Base-by-base conservation (phyloP, 2,329 filamentous ascomycete genomes). In the Microdochium nivale region DNA sequence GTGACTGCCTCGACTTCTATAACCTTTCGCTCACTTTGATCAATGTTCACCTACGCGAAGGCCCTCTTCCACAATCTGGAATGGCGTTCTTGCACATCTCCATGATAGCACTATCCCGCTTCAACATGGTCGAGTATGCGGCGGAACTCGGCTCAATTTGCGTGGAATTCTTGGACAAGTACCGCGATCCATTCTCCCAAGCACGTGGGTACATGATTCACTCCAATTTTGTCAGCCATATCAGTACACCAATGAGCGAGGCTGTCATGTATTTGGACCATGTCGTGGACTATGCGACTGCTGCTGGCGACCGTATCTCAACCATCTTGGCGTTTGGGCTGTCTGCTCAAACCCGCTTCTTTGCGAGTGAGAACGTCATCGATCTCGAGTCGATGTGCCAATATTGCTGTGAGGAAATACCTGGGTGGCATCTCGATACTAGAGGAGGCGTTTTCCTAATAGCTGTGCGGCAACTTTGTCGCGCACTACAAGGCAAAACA, bases 401-500 rank as follows among this genome's bases (percentile, higher is more conserved):
- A 48, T 88, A 85, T 54, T 79, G 83, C n/a, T 86, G 84, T 54
- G 80, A 90, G 54, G 87, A 90, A 56, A 80, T 88, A 53, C 80
- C 81, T 1, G 81, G 85, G 49, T 91, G 87, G 87, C 73, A 83
- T 47, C 72, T 77, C 46, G 87, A 90, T 59, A 78, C 85, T 1
- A 77, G 86, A 53, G 88, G 88, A 16, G 88, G 88, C 2, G 81
- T 82, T 0, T 72, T 90, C 49, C 70, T 91, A 7, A 79, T 87
- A 54, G 77, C 79, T 2, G 74, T 85, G 3, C 73, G 84, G 49
- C 87, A 91, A 62, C 76, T 80, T 24, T 79, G 77, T 49, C 79
- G 86, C 48, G 85, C 88, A 23, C 68, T 91, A 21, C 86, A 90
- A 63, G 88, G 88, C 51, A 91, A 90, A 65, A 91, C 88, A 0